These are phyloP conservation scores for Citrus maxima DNA, from an alignment of 345 rosid species.

Conservation along the genomic window DNA sequence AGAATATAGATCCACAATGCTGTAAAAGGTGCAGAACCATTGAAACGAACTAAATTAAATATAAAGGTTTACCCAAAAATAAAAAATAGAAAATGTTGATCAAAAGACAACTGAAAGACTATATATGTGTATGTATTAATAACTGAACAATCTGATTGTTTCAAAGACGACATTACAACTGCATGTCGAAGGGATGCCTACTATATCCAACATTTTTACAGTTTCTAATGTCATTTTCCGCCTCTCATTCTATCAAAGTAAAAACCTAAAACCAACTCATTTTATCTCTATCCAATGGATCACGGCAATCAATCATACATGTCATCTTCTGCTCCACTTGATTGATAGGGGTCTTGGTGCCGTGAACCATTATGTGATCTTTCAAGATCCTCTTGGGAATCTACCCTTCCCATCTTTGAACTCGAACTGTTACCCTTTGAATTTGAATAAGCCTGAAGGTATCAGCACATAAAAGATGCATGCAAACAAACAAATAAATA, in stretches of 20 bases:
- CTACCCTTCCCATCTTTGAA: constrained; percentile 37
- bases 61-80: not conserved
- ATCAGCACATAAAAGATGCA: constrained; percentile 13
- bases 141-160: not conserved
- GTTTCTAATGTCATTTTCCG: not conserved
- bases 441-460: constrained; percentile 48
- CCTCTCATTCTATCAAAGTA: not conserved
- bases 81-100: not conserved
- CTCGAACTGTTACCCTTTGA: constrained; percentile 43
- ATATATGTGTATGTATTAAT: not conserved
- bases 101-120: not conserved
- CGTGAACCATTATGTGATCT: constrained; percentile 40
- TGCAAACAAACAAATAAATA: not conserved
- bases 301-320: constrained; percentile 50
- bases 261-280: not conserved
- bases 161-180: not conserved
- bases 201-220: not conserved
- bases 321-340: constrained; percentile 69
- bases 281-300: not conserved
- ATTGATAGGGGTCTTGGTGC: constrained; percentile 46
- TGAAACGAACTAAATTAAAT: not conserved
- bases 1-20: too few relatives aligned
- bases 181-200: not conserved
- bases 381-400: constrained; percentile 49
- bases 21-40: not conserved